Evolutionary conservation across 768 basidiomycete genomes (phyloP).

Genomic region (Epithele typhae): DNA sequence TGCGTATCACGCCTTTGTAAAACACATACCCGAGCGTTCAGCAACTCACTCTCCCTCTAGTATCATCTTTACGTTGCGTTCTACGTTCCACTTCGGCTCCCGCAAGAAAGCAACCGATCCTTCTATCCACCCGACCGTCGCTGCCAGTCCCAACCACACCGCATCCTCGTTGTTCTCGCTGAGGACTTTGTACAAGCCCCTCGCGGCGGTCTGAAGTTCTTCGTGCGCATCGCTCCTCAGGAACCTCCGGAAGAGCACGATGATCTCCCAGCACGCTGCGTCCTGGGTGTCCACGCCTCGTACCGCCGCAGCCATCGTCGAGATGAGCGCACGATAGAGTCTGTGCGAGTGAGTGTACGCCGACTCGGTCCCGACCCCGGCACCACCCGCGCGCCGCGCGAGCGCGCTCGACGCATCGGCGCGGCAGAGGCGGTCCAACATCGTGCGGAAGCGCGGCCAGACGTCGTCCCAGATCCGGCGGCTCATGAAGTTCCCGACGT

Average conservation of each 20-base stretch:
- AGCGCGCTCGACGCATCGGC: constrained; percentile 68
- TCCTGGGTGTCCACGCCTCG: constrained; percentile 69
- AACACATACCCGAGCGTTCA: neutral
- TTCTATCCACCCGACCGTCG: constrained; percentile 43
- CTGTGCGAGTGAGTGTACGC: constrained; percentile 81
- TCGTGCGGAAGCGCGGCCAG: constrained; percentile 75
- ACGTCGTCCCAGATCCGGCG: constrained; percentile 85
- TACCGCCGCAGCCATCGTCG: constrained; percentile 66
- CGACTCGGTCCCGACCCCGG: constrained; percentile 56
- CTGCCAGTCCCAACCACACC: constrained; percentile 74
- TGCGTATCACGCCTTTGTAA: too few relatives aligned
- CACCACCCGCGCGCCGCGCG: constrained; percentile 42
- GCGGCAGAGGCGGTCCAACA: constrained; percentile 58
- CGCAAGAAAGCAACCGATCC: constrained; percentile 46
- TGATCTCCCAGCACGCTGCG: constrained; percentile 73
- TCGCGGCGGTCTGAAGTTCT: constrained; percentile 68
- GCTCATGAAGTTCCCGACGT: constrained; percentile 84
- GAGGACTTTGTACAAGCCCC: constrained; percentile 59
- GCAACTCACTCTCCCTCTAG: constrained; percentile 3
- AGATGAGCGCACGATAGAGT: constrained; percentile 70
- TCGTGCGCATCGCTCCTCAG: constrained; percentile 60
- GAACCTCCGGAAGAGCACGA: constrained; percentile 73
- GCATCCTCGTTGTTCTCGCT: constrained; percentile 67
- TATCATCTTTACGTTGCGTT: constrained; percentile 29
- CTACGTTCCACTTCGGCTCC: constrained; percentile 62